Evolutionary conservation across 148 eudicot species (phyloP).

Genomic region (Nepenthes mirabilis): DNA sequence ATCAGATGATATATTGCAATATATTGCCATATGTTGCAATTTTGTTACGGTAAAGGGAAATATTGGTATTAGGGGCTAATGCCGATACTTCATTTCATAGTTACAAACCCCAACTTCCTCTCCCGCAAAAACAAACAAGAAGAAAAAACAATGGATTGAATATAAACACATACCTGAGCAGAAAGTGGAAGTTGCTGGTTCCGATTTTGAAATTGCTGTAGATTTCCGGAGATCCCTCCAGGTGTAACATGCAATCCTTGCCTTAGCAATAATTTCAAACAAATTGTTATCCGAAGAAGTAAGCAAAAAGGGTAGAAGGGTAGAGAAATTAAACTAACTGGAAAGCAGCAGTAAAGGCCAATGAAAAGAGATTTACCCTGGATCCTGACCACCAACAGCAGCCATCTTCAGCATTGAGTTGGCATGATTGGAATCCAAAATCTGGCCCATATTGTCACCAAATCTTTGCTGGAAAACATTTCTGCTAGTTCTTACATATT

Average conservation of each 20-base stretch:
- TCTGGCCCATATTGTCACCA: slow-evolving; percentile 54
- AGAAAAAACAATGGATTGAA: not conserved
- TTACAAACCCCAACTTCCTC: slow-evolving; percentile 7
- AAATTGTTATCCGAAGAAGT: not conserved
- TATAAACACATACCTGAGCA: slow-evolving; percentile 16
- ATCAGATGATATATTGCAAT: too few relatives aligned
- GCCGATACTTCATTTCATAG: too few relatives aligned
- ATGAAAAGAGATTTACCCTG: slow-evolving; percentile 34
- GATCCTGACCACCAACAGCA: slow-evolving; percentile 48
- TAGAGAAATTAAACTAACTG: not conserved
- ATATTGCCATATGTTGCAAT: too few relatives aligned
- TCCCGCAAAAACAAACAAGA: not conserved
- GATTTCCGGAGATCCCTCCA: slow-evolving; percentile 15
- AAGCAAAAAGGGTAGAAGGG: not conserved
- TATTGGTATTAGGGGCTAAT: too few relatives aligned
- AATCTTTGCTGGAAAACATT: slow-evolving; percentile 40
- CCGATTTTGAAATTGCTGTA: slow-evolving; percentile 13
- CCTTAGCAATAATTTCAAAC: slow-evolving; percentile 11
- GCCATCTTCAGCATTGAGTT: slow-evolving; percentile 47
- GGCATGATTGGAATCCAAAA: slow-evolving; percentile 54
- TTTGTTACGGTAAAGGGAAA: too few relatives aligned
- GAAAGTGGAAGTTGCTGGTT: slow-evolving; percentile 20
- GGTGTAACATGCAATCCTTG: slow-evolving; percentile 27
- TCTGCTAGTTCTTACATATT: not conserved
- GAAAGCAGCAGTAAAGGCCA: slow-evolving; percentile 2